Conservation (phyloP, 2,329 filamentous ascomycete genomes). For the Teratosphaeria gauchensis region DNA sequence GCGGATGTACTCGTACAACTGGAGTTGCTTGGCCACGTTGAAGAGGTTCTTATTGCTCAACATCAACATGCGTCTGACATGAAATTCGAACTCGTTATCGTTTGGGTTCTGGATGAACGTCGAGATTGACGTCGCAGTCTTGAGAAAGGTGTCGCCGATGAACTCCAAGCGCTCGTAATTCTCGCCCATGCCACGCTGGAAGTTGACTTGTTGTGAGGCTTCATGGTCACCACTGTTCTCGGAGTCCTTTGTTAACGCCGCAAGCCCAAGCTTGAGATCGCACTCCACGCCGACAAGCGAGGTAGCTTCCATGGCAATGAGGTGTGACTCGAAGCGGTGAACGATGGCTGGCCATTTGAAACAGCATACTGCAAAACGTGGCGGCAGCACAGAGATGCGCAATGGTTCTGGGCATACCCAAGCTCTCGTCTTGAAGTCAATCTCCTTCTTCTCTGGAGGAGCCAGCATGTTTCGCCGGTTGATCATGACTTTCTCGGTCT, state of each 20-base stretch:
- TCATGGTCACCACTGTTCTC: conserved; percentile 68
- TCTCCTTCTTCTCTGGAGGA: conserved; percentile 47
- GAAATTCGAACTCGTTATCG: conserved; percentile 75
- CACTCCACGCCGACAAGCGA: conserved; percentile 55
- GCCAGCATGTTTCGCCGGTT: conserved; percentile 79
- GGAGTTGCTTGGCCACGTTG: conserved; percentile 59
- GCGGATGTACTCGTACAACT: conserved; percentile 67
- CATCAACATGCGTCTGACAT: conserved; percentile 82
- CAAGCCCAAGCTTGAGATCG: conserved; percentile 61
- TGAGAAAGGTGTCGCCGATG: conserved; percentile 85
- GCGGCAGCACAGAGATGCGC: conserved; percentile 61
- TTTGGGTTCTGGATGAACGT: conserved; percentile 68
- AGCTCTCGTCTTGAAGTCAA: conserved; percentile 33
- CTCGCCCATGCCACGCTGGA: conserved; percentile 76
- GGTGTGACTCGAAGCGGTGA: conserved; percentile 67
- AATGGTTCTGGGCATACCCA: conserved; percentile 71
- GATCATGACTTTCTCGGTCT: conserved; percentile 57
- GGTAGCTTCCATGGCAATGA: conserved; percentile 72
- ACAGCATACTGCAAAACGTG: conserved; percentile 59
- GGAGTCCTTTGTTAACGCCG: conserved; percentile 87
- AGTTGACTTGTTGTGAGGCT: conserved; percentile 55
- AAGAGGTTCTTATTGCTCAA: conserved; percentile 88
- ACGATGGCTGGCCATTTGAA: conserved; percentile 76
- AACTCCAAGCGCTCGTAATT: conserved; percentile 96
- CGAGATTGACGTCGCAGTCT: conserved; percentile 88